These are phyloP conservation scores for Xylaria sp. DNA, from an alignment of 495 filamentous ascomycete genomes.

Conservation along the genomic window DNA sequence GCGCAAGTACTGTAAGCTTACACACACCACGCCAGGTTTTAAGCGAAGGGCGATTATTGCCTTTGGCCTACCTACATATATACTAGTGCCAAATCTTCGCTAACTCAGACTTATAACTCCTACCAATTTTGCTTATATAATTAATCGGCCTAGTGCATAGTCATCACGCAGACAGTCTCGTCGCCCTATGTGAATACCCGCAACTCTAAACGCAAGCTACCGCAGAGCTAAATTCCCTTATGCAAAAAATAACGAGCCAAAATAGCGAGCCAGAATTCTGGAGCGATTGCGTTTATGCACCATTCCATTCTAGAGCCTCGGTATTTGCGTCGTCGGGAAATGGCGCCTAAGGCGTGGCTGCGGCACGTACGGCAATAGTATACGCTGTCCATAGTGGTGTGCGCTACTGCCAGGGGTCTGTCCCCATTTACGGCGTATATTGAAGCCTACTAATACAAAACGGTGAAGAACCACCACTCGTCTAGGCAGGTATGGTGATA, in stretches of 20 bases:
- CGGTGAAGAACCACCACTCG: neutral
- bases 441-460: neutral
- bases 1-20: constrained; percentile 26
- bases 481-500: constrained; percentile 1
- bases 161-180: neutral
- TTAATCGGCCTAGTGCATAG: too few relatives aligned
- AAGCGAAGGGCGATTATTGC: constrained; percentile 6
- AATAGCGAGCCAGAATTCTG: too few relatives aligned
- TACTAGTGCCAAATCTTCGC: neutral
- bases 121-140: too few relatives aligned
- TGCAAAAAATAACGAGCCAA: neutral
- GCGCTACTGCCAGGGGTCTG: neutral
- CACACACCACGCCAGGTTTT: constrained; percentile 6
- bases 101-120: too few relatives aligned
- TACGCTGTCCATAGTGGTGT: neutral
- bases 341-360: constrained; percentile 5
- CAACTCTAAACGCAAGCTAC: neutral
- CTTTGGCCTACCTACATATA: neutral
- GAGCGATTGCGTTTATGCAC: neutral
- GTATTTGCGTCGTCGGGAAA: constrained; percentile 3
- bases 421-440: neutral
- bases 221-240: neutral
- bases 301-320: neutral
- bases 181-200: neutral
- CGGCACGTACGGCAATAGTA: constrained; percentile 17